Base-by-base conservation (phyloP, 2,329 filamentous ascomycete genomes). In the Hypoxylon sp. region DNA sequence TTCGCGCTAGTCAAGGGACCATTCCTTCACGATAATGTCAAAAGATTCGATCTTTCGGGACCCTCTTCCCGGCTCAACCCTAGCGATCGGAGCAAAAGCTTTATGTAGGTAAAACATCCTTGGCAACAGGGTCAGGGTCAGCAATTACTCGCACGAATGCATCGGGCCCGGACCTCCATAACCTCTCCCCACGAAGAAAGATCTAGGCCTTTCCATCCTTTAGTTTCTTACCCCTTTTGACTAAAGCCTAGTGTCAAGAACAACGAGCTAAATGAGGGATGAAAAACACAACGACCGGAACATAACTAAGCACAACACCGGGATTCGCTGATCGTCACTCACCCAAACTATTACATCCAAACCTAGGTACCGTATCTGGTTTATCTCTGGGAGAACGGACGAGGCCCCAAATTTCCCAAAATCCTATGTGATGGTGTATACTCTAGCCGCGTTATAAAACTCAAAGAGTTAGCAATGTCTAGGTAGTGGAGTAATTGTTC, bases 271-370 rank as follows among this genome's bases (percentile, higher is more conserved):
- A 47, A 37, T 47, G 34, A 48, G 29, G 41, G 6, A 21, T 5
- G 43, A 51, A 51, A 52, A 29, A 27, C 19, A 21, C 9, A n/a
- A 23, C 57, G 57, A 41, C 8, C 16, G 8, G 47, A 59, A 48
- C 5, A 25, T 14, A 6, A 45, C n/a, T 1, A 5, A 30, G 7
- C 27, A 29, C 27, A 29, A 29, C 27, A 29, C n/a, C n/a, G n/a
- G n/a, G n/a, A n/a, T n/a, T n/a, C n/a, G n/a, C n/a, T 61, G 39
- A 50, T 58, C 60, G 56, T 60, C 59, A 62, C 63, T 54, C 58
- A 63, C 63, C 53, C 54, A 56, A 6, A 55, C 45, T 66, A 66
- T 58, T 62, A n/a, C n/a, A n/a, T n/a, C n/a, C n/a, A n/a, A n/a
- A n/a, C n/a, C n/a, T n/a, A n/a, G n/a, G n/a, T n/a, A n/a, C n/a